phyloP scores from a whole-genome alignment of 345 rosid species.

The Gossypium longicalyx region DNA sequence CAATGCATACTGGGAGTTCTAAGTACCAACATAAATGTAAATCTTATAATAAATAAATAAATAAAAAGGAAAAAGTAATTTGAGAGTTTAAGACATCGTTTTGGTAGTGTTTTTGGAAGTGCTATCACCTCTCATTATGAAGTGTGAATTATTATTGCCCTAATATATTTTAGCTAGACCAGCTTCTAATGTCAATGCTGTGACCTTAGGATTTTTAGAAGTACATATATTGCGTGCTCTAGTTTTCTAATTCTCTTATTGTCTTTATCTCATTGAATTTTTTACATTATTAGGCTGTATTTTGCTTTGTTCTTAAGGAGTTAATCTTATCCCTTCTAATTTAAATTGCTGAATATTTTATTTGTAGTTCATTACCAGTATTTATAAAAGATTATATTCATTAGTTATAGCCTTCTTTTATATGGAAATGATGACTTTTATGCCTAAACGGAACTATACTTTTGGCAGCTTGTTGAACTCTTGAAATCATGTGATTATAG shows the following conservation, averaged over 20 bases:
- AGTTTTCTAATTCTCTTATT: background rate
- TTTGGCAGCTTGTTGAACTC: constrained; percentile 80
- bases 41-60: background rate
- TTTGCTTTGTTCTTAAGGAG: background rate
- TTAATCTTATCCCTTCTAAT: background rate
- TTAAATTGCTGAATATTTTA: background rate
- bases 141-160: background rate
- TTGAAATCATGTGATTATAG: constrained; percentile 92
- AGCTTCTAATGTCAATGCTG: background rate
- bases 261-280: background rate
- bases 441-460: background rate
- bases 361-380: background rate
- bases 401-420: background rate
- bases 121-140: background rate
- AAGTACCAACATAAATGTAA: background rate
- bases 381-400: background rate
- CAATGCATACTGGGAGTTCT: background rate
- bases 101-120: background rate
- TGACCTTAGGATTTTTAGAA: background rate
- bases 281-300: background rate
- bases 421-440: background rate
- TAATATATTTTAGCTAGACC: background rate
- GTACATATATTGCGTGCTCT: background rate
- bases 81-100: background rate
- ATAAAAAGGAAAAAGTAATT: background rate